phyloP scores from a whole-genome alignment of 164 flowering plant species.

The Magnolia changhungtana region DNA sequence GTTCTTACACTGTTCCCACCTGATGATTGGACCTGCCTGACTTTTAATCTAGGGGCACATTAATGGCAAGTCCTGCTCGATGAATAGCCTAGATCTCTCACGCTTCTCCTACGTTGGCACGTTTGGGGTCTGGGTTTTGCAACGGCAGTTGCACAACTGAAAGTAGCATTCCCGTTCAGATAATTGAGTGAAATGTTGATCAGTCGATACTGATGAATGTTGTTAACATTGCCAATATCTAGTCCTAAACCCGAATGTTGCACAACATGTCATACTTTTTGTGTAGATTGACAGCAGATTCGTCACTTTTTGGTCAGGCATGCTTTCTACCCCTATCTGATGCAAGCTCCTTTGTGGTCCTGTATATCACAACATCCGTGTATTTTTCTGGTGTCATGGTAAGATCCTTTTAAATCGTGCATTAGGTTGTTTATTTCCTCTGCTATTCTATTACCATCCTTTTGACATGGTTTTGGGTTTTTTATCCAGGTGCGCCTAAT shows the following conservation, averaged over 20 bases:
- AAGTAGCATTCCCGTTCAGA: too few relatives aligned
- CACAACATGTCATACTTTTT: not conserved
- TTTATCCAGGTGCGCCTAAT: slow-evolving; percentile 81
- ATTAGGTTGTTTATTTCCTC: not conserved
- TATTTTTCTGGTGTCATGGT: slow-evolving; percentile 99
- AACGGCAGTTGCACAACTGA: too few relatives aligned
- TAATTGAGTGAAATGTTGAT: too few relatives aligned
- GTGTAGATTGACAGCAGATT: not conserved
- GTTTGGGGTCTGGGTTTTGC: too few relatives aligned
- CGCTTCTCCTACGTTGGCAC: too few relatives aligned
- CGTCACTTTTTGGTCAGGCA: slow-evolving; percentile 42
- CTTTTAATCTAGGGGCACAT: too few relatives aligned
- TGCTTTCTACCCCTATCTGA: slow-evolving; percentile 92
- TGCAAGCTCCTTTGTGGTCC: slow-evolving; percentile 95
- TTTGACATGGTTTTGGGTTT: slow-evolving; percentile 9
- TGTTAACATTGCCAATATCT: too few relatives aligned
- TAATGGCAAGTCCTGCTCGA: too few relatives aligned
- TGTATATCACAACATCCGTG: slow-evolving; percentile 90
- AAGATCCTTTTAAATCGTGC: slow-evolving; percentile 16
- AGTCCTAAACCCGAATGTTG: not conserved
- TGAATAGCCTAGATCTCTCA: too few relatives aligned
- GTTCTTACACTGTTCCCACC: too few relatives aligned
- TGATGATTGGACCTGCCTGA: too few relatives aligned
- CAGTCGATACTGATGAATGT: too few relatives aligned
- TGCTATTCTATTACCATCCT: not conserved